Conservation (phyloP, 257 asterid species). For the Solanum pinnatisectum region DNA sequence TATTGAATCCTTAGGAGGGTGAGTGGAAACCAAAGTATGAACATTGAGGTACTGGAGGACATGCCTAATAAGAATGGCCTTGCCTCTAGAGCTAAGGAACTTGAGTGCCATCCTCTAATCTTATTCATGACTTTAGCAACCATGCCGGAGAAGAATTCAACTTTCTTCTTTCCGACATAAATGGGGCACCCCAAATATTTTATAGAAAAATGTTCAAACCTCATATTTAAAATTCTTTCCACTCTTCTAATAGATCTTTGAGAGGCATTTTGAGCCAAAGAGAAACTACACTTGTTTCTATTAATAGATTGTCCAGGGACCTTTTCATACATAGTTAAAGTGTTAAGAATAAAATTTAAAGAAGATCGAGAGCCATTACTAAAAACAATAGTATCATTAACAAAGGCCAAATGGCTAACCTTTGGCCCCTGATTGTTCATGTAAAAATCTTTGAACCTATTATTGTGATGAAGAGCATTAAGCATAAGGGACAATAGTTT, state of each 20-base stretch:
- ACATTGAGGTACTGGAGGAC: neutral
- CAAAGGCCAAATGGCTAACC: neutral
- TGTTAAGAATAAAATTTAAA: neutral
- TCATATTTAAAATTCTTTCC: too few relatives aligned
- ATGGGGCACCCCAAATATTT: neutral
- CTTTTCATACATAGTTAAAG: too few relatives aligned
- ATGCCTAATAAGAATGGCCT: neutral
- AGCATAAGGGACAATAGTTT: neutral
- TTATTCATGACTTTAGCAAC: neutral
- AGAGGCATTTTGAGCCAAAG: neutral
- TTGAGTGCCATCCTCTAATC: neutral
- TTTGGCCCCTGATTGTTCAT: too few relatives aligned
- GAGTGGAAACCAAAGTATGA: neutral
- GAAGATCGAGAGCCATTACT: neutral
- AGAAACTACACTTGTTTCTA: too few relatives aligned
- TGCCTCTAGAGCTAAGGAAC: neutral
- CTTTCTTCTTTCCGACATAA: too few relatives aligned
- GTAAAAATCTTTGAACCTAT: neutral
- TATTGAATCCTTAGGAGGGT: neutral
- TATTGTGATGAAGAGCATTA: neutral
- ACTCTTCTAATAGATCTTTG: too few relatives aligned
- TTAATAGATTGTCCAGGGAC: neutral
- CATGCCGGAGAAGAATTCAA: too few relatives aligned
- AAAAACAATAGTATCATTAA: neutral
- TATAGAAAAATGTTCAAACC: neutral